These are phyloP conservation scores for Penicillium paradoxum DNA, from an alignment of 495 filamentous ascomycete species.

Conservation along the genomic window DNA sequence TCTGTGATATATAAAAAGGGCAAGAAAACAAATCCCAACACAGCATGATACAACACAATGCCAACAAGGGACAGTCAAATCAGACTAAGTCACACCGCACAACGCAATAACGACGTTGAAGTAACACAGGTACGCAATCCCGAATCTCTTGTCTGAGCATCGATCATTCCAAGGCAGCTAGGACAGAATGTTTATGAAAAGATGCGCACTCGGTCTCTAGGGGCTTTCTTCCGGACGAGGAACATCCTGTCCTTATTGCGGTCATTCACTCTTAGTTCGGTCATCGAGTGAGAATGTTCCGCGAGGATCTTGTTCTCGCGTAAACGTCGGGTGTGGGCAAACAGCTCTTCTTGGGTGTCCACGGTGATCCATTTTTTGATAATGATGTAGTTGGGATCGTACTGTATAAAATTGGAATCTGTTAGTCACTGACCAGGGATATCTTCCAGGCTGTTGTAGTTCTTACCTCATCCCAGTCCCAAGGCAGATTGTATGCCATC, in stretches of 20 bases:
- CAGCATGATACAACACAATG: constrained; percentile 15
- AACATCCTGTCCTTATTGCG: constrained; percentile 51
- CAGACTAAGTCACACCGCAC: constrained; percentile 10
- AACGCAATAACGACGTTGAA: constrained; percentile 6
- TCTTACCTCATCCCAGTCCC: constrained; percentile 49
- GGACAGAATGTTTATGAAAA: constrained; percentile 24
- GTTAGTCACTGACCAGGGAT: not conserved
- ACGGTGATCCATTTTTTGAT: constrained; percentile 74
- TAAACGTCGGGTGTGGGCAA: constrained; percentile 62
- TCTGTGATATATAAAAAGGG: constrained; percentile 5
- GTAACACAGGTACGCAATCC: constrained; percentile 3
- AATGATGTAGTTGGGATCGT: constrained; percentile 66
- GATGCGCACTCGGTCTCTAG: constrained; percentile 29
- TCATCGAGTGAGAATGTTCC: constrained; percentile 41
- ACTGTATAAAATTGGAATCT: constrained; percentile 8
- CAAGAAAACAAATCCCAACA: constrained; percentile 24
- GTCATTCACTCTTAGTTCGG: constrained; percentile 47
- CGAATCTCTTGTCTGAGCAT: not conserved
- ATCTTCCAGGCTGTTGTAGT: not conserved
- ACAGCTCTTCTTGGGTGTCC: constrained; percentile 66
- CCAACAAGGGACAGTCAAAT: constrained; percentile 6
- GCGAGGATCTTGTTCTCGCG: constrained; percentile 49
- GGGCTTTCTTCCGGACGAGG: constrained; percentile 61
- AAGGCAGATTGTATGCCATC: constrained; percentile 43
- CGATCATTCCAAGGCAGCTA: not conserved